phyloP scores from a whole-genome alignment of 306 rosid genomes.

The Citrullus colocynthis region DNA sequence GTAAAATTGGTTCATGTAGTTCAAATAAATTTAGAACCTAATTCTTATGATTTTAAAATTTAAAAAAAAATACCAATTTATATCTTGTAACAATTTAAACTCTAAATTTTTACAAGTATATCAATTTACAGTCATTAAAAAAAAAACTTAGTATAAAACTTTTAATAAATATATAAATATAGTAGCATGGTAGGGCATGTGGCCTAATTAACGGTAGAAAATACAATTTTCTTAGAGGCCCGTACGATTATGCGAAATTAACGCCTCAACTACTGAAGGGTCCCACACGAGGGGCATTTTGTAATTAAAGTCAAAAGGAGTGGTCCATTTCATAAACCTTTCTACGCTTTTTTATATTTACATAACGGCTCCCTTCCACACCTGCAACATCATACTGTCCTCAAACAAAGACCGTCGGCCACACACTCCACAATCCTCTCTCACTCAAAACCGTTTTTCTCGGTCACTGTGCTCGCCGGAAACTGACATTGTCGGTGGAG shows the following conservation, averaged over 20 bases:
- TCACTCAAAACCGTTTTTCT: constrained; percentile 3
- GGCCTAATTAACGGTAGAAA: constrained; percentile 14
- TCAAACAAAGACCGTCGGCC: constrained; percentile 28
- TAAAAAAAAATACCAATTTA: too few species aligned
- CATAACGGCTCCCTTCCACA: not conserved
- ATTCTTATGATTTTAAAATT: too few species aligned
- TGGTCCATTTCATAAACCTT: not conserved
- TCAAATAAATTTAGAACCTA: too few species aligned
- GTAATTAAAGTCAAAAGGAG: constrained; percentile 17
- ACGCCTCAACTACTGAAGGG: constrained; percentile 47
- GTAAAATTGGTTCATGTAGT: too few species aligned
- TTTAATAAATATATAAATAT: too few species aligned
- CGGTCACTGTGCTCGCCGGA: constrained; percentile 3
- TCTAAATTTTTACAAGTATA: too few species aligned
- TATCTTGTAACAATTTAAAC: too few species aligned
- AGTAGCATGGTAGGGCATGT: not conserved
- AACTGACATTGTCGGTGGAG: constrained; percentile 9
- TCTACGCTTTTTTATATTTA: not conserved
- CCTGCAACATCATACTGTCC: not conserved
- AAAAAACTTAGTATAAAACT: too few species aligned
- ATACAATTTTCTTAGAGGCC: not conserved
- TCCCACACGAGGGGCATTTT: constrained; percentile 23
- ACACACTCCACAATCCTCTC: not conserved
- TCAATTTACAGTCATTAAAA: too few species aligned
- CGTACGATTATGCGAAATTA: constrained; percentile 34